Evolutionary conservation across 495 filamentous ascomycete genomes (phyloP), one percentile per base, ranked within the genome.

Genomic region (Amphirosellinia nigrospora): DNA sequence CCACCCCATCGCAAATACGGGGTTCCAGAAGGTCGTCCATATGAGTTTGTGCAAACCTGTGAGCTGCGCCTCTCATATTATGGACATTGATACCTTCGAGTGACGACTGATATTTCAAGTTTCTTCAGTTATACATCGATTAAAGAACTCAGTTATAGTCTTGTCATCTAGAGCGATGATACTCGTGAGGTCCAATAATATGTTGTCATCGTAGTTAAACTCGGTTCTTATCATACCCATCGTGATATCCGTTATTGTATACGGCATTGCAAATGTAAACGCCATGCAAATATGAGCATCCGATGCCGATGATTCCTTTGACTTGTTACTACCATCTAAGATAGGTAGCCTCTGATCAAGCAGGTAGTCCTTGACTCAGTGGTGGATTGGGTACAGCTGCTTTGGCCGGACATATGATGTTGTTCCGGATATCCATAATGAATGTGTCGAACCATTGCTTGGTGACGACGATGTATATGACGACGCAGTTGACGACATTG

Each of bases 281-380:
- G 53, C 53, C 13, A 56, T 56, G n/a, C 28, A 21, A 9, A 56
- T 5, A 56, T 32, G n/a, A 34, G 53, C 28, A n/a, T 56, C 53
- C 19, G 5, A 34, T 34, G 15, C 5, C 53, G 34, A 32, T 9
- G 30, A 56, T 11, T 56, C 53, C 26, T 32, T 34, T 8, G 30
- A 16, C 15, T 32, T 56, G 28, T 52, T 52, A 52, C 21, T 52
- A 23, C 23, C 48, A 21, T 32, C 53, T 30, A 56, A 34, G 53
- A 30, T 32, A 34, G 53, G 16, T 19, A 56, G 15, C 53, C 53
- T 30, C 34, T 56, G 23, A 52, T 52, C 48, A 15, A 52, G 21
- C 9, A 52, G 53, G 28, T 62, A 62, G 34, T 62, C 59, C 36
- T 62, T 39, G 11, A 62, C 59, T 39, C 34, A 62, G 26, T 62